phyloP scores from a whole-genome alignment of 352 stramenopile genomes.

The Phytophthora pluvialis region DNA sequence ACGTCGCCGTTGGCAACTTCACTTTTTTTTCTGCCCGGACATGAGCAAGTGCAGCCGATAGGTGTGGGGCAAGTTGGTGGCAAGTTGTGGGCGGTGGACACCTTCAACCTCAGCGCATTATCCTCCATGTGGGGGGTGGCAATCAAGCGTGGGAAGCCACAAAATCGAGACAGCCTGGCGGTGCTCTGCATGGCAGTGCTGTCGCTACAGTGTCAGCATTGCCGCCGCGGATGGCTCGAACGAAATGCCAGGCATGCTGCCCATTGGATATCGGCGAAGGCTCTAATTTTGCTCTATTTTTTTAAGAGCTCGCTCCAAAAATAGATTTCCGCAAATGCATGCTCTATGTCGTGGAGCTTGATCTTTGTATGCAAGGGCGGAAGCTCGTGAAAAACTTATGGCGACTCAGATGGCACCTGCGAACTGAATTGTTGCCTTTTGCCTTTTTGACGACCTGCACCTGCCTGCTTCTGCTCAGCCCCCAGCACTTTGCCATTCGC shows the following conservation, averaged over 20 bases:
- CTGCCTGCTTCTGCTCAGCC: not conserved
- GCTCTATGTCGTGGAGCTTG: constrained; percentile 12
- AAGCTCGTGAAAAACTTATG: constrained; percentile 8
- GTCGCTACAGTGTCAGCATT: not conserved
- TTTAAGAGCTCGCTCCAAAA: not conserved
- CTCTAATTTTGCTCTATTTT: constrained; percentile 4
- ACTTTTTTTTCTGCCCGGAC: not conserved
- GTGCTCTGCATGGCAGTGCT: not conserved
- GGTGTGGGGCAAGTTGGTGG: constrained; percentile 19
- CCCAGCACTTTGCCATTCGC: not conserved
- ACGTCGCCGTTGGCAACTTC: too few relatives aligned
- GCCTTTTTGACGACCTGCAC: constrained; percentile 1
- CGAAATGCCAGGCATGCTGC: constrained; percentile 7
- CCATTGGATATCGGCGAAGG: constrained; percentile 5
- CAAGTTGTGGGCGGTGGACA: constrained; percentile 1
- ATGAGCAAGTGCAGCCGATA: not conserved
- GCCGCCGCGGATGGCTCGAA: constrained; percentile 11
- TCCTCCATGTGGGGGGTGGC: constrained; percentile 13
- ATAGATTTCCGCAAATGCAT: constrained; percentile 8
- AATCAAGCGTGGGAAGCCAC: constrained; percentile 18
- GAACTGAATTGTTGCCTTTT: constrained; percentile 15
- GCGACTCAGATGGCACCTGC: constrained; percentile 4
- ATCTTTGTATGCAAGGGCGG: constrained; percentile 5
- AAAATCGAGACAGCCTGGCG: constrained; percentile 14
- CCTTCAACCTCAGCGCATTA: constrained; percentile 5